Base-by-base conservation (phyloP, 2,329 filamentous ascomycete species). In the Neofusicoccum parvum region DNA sequence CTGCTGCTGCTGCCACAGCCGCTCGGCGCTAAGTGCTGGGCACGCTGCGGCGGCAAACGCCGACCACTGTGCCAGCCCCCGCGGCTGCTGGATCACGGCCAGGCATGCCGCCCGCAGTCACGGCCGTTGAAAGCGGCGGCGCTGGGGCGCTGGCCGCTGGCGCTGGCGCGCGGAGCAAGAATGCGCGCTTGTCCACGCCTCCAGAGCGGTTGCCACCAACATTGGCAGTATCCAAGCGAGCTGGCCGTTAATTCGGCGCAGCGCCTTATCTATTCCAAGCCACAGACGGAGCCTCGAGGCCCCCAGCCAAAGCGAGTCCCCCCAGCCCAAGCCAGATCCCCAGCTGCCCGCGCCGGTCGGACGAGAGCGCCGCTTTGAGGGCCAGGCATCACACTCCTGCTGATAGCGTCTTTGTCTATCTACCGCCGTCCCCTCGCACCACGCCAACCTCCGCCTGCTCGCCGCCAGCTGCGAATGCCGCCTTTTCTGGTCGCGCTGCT, bases 221-320 rank as follows among this genome's bases (percentile, higher is more conserved):
- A 46, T 45, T 46, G 54, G 54, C 54, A 48, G 56, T 27, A 23
- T 37, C 56, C 56, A 60, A 60, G 56, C 56, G 56, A 60, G 56
- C 56, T 60, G 56, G 27, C 54, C 59, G 59, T 51, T 62, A 62
- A 62, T 62, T 62, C 58, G 58, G 59, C 46, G 36, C 59, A 51
- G 59, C 45, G 58, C 58, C 59, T 50, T 62, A 50, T 51, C 59
- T 41, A 14, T 48, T 34, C 48, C 59, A 62, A 62, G 59, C 59
- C 59, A 62, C 56, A 37, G 27, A 48, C 56, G 41, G 56, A 48
- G 41, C 41, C 54, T 36, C 14, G 51, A 56, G 37, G 51, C 36
- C 51, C 51, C 51, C 51, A 43, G 59, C 37, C 58, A 15, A 2
- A 20, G 32, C 43, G 45, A 36, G 39, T 46, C 27, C 27, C 27